Evolutionary conservation across 768 basidiomycete species (phyloP).

Genomic region (Porpolomopsis calyptriformis): DNA sequence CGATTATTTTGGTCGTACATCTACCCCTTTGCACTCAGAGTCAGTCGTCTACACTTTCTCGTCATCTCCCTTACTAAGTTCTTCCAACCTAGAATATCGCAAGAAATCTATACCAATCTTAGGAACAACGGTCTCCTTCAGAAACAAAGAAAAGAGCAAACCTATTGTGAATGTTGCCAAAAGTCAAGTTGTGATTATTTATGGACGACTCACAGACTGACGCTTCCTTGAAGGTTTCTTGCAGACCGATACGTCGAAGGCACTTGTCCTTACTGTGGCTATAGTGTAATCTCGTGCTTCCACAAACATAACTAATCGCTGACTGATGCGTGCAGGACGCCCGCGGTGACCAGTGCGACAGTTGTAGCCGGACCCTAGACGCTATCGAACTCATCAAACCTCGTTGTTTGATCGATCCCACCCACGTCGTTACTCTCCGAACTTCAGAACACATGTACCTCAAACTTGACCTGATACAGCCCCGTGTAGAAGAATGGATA

Average conservation of each 20-base stretch:
- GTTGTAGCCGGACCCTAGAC: conserved; percentile 84
- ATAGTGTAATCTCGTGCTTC: conserved; percentile 42
- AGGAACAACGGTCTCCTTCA: conserved; percentile 67
- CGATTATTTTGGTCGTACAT: conserved; percentile 93
- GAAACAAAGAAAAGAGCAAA: conserved; percentile 83
- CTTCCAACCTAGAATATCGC: conserved; percentile 56
- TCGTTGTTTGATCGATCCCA: conserved; percentile 80
- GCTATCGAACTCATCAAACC: conserved; percentile 90
- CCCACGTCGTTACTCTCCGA: conserved; percentile 65
- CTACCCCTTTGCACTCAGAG: conserved; percentile 83
- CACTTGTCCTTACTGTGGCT: conserved; percentile 89
- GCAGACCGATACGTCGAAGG: conserved; percentile 98
- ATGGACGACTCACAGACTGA: too few species aligned
- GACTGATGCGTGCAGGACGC: conserved; percentile 53
- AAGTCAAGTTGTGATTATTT: conserved; percentile 43
- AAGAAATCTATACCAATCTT: conserved; percentile 80
- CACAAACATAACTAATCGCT: background rate
- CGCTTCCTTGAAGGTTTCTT: conserved; percentile 85
- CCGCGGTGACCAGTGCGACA: conserved; percentile 96
- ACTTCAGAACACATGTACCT: conserved; percentile 89
- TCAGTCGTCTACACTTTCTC: conserved; percentile 24
- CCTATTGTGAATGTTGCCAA: conserved; percentile 86
- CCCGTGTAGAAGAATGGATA: conserved; percentile 81
- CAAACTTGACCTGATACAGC: conserved; percentile 73
- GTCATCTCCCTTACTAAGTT: conserved; percentile 4